These are phyloP conservation scores for Viola pubescens DNA, from an alignment of 441 rosid genomes.

Conservation along the genomic window DNA sequence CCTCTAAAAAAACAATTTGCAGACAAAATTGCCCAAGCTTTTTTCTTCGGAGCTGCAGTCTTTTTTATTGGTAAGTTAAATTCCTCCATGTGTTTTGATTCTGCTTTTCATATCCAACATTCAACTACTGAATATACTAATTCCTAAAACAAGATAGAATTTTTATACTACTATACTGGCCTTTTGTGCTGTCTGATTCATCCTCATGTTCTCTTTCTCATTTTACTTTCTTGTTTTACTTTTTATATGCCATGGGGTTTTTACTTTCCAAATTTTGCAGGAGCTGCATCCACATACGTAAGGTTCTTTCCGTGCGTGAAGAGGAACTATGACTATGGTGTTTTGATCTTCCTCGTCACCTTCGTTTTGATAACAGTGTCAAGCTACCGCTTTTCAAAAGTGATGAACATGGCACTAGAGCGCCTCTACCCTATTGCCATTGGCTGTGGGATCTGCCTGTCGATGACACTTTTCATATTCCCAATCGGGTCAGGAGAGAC, in stretches of 20 bases:
- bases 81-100: no score
- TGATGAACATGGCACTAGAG: constrained; percentile 53
- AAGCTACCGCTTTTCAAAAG: constrained; percentile 56
- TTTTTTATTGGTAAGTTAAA: constrained; percentile 23
- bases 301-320: constrained; percentile 75
- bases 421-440: constrained; percentile 61
- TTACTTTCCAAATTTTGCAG: constrained; percentile 24
- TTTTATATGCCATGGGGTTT: background rate
- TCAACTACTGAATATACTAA: no score
- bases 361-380: constrained; percentile 75
- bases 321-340: constrained; percentile 80
- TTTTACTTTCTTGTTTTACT: no score
- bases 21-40: constrained; percentile 31
- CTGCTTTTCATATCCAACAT: no score
- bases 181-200: no score
- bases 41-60: constrained; percentile 65
- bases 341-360: constrained; percentile 75
- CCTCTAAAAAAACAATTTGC: no score
- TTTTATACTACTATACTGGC: no score
- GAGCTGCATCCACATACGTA: constrained; percentile 58
- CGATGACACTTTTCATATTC: constrained; percentile 48
- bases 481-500: no score
- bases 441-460: constrained; percentile 68
- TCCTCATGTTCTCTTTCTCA: no score
- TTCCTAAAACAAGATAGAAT: no score